Evolutionary conservation across 306 rosid species (phyloP), one percentile per base, ranked within the genome.

Genomic region (Pyrus communis): DNA sequence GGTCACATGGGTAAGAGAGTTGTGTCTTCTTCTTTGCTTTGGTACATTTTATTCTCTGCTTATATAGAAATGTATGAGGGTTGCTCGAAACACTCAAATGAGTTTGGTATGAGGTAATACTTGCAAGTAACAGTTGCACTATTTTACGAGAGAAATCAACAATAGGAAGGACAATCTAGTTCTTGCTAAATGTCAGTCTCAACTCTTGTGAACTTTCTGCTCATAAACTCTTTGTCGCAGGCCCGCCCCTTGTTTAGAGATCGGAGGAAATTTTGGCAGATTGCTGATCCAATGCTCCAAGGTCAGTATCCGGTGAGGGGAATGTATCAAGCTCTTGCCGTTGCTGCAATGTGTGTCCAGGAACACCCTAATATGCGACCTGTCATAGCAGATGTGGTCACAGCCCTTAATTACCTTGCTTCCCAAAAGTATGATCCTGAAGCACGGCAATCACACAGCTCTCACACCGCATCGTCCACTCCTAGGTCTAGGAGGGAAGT

Each of bases 311-410:
- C 90, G 7, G 82, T 82, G 73, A 87, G 90, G 74, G 90, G 90
- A 22, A 82, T 87, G 74, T 87, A 87, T 70, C 90, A 87, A 79
- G 90, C 88, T 74, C 88, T 87, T 61, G 90, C 90, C 0, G 86
- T 87, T 61, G 90, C 90, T 74, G 90, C 90, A 51, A 87, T 87
- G 90, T 87, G 90, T 68, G 88, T 84, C 81, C 90, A 87, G 80
- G 90, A 87, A 71, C 88, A 87, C 55, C 90, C 90, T 30, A 83
- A 69, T n/a, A 84, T 84, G 88, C 80, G 90, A 75, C 90, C 90
- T 74, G 83, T 79, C 60, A 87, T 87, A 54, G 90, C 90, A 0
- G 90, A 87, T 51, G 90, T 84, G 21, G 88, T 87, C 73, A 87
- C 90, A 0, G 90, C 90, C 67, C 90, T 87, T 35, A 59, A 78